Percentiles rank a stretch among this genome's conserved stretches.
Conservation (phyloP, 2,329 filamentous ascomycete genomes). For the Aspergillus glaucus region DNA sequence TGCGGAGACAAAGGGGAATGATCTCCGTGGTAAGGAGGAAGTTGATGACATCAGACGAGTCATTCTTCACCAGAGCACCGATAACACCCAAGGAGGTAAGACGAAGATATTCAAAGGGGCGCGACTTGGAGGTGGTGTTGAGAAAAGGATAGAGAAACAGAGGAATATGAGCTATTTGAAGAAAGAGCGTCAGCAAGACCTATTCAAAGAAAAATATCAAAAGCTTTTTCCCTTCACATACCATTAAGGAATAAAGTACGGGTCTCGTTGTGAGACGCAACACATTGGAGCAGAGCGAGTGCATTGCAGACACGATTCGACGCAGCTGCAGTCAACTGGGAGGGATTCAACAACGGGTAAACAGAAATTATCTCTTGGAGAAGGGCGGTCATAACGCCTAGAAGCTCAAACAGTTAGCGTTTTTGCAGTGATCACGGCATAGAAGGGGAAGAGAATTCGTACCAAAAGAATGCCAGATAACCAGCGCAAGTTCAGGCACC, state of each 20-base stretch:
- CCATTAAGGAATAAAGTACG: constrained; percentile 88
- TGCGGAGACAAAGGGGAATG: constrained; percentile 91
- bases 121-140: constrained; percentile 96
- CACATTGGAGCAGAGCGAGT: constrained; percentile 88
- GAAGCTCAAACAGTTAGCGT: constrained; percentile 18
- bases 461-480: constrained; percentile 99
- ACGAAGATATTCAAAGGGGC: constrained; percentile 94
- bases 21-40: constrained; percentile 98
- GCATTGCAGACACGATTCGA: constrained; percentile 98
- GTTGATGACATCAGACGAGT: constrained; percentile 97
- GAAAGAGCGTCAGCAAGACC: constrained; percentile 4
- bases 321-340: constrained; percentile 92
- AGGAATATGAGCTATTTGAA: constrained; percentile 75
- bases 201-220: constrained; percentile 4
- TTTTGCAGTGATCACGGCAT: neutral
- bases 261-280: constrained; percentile 95
- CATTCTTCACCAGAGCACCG: constrained; percentile 95
- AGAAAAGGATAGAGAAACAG: constrained; percentile 97
- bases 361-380: constrained; percentile 98
- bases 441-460: constrained; percentile 28
- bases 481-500: constrained; percentile 90
- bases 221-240: constrained; percentile 37
- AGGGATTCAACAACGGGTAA: constrained; percentile 92
- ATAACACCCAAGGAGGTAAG: constrained; percentile 95
- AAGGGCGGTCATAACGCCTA: constrained; percentile 95